Evolutionary conservation across 805 yeast genomes (phyloP), one percentile per base, ranked within the genome.

Genomic region (Citeromyces matritensis): DNA sequence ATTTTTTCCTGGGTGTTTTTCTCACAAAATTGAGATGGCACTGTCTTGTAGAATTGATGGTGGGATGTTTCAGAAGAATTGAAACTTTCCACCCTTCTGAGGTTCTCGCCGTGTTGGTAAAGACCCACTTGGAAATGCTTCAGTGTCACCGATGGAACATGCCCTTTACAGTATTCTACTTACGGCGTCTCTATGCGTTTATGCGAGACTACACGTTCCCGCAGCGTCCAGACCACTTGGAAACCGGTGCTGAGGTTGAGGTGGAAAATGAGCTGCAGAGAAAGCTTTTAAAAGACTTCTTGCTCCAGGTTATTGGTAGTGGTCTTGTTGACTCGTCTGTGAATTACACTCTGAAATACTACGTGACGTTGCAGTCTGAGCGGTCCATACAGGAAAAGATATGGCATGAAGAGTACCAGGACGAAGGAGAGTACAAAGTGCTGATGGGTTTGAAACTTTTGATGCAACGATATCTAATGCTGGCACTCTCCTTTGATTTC

Each of bases 41-140:
- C 51, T 58, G 73, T 24, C 42, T 82, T 6, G 58, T 75, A 35
- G 94, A 85, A 53, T 58, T 84, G 33, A 53, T 81, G 33, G 60
- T 56, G 11, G 58, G 71, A 27, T 67, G 74, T 27, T 47, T 81
- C 42, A 68, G 65, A 39, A 57, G 75, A 35, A 75, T 82, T 37
- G 57, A 61, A 25, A 80, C 94, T 0, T 47, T 70, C 12, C 73
- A 76, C 44, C 95, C 96, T 6, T 79, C 94, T 1, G 69, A 79
- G 38, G 84, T 81, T 44, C 55, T 86, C 30, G 63, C 78, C 2
- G 76, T 81, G 67, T 70, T 76, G 1, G 65, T 75, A 0, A 48
- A 78, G 1, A 61, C 84, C 0, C 48, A 75, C 25, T 51, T 77
- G 32, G 71, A 71, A 30, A 62, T 70, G 24, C 47, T 71, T 10